A percentile compares a stretch with the other conserved stretches of the same genome.
phyloP scores from a whole-genome alignment of 2,329 filamentous ascomycete species.

The Sarocladium oryzae region DNA sequence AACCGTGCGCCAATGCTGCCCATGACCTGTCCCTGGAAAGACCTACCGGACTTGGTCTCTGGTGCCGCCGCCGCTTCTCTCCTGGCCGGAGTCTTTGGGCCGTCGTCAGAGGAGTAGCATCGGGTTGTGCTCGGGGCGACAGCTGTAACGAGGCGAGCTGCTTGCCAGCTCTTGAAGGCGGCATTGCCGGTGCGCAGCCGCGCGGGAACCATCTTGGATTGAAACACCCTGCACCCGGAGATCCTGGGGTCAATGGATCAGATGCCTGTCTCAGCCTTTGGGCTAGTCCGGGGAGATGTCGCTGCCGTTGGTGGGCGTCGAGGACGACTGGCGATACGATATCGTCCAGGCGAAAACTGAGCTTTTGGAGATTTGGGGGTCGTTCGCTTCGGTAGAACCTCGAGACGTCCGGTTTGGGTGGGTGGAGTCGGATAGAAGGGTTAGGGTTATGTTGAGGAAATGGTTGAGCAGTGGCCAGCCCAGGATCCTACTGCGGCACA shows the following conservation, averaged over 20 bases:
- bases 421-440: no score
- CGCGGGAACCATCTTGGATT: constrained; percentile 1
- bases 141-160: constrained; percentile 7
- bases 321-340: no score
- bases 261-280: no score
- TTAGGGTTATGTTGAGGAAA: no score
- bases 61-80: constrained; percentile 17
- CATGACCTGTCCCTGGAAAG: constrained; percentile 54
- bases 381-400: not conserved
- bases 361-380: not conserved
- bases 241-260: no score
- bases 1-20: constrained; percentile 51
- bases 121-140: constrained; percentile 15
- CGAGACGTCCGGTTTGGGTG: not conserved
- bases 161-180: constrained; percentile 11
- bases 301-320: no score
- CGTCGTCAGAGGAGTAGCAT: constrained; percentile 29
- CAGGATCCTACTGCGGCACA: no score
- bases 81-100: constrained; percentile 21
- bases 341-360: no score
- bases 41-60: constrained; percentile 29
- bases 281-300: no score
- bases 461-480: no score
- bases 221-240: not conserved
- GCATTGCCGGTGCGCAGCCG: constrained; percentile 16